Percentiles rank a stretch among this genome's conserved stretches.
Conservation (phyloP, 2,329 filamentous ascomycete genomes). For the Nemania sp. region DNA sequence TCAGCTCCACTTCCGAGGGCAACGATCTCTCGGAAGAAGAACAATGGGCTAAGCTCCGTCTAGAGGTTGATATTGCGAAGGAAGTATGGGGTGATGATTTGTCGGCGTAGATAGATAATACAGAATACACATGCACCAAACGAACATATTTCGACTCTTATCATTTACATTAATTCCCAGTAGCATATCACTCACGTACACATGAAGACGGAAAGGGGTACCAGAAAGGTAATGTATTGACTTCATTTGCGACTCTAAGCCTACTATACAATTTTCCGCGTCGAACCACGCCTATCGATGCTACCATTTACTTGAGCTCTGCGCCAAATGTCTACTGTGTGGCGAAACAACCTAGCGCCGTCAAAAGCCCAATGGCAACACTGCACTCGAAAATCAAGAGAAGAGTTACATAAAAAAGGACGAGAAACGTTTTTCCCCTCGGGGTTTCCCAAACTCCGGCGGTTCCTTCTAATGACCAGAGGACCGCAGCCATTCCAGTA, state of each 20-base stretch:
- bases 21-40: constrained; percentile 67
- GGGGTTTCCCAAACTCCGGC: constrained; percentile 30
- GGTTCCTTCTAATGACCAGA: constrained; percentile 16
- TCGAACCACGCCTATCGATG: constrained; percentile 16
- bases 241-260: constrained; percentile 9
- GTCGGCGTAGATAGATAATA: constrained; percentile 39
- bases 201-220: not conserved
- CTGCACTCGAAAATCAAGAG: constrained; percentile 2
- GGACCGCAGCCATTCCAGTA: constrained; percentile 12
- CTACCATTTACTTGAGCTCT: constrained; percentile 27
- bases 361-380: constrained; percentile 5
- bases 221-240: constrained; percentile 8
- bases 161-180: not conserved
- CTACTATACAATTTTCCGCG: constrained; percentile 35
- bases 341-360: constrained; percentile 9
- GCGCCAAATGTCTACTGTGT: constrained; percentile 28
- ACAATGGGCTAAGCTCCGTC: constrained; percentile 68
- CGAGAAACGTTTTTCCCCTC: constrained; percentile 11
- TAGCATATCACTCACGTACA: constrained; percentile 1
- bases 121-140: constrained; percentile 10
- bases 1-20: constrained; percentile 67
- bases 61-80: constrained; percentile 68
- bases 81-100: constrained; percentile 65
- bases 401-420: constrained; percentile 8
- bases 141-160: not conserved